Evolutionary conservation across 805 yeast species (phyloP), one percentile per base, ranked within the genome.

Genomic region (Kazachstania bromeliacearum): DNA sequence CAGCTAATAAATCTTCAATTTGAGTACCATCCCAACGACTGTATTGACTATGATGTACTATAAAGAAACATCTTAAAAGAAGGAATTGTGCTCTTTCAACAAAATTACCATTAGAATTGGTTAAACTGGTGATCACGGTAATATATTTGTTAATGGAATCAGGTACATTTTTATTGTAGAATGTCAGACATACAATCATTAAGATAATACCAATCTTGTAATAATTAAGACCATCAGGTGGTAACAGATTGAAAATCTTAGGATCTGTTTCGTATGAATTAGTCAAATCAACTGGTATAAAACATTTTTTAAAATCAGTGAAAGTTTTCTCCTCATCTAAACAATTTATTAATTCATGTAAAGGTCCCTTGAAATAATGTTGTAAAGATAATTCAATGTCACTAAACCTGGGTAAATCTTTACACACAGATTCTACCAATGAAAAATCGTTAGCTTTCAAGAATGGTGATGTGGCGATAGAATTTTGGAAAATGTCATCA

Each of bases 41-140:
- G 18, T 39, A 44, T 21, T 32, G 31, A 4, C 43, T 39, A 15
- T 39, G 31, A 30, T 35, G 37, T 4, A 43, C 33, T 29, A 43
- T 39, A 33, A 39, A 41, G 17, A 57, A 31, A 27, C 44, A 47
- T 17, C 43, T 40, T 9, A 58, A 36, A 16, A 54, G 34, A 7
- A 55, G 31, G 36, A 51, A 57, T 24, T 59, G 63, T 1, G 52
- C 47, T 30, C 50, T 46, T 26, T 58, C 62, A 7, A 56, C 33
- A 23, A 37, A 50, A 42, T 41, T 50, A 9, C 46, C 38, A 25
- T 48, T 49, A 7, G 52, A 42, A 9, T 46, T 44, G n/a, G 43
- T 33, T 2, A 44, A 39, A 2, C 57, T 52, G 12, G 34, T 39
- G 16, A 55, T 27, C 19, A 46, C 41, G 3, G 45, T 38, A 18